phyloP scores from a whole-genome alignment of 2,329 filamentous ascomycete genomes.

The Xylaria hypoxylon region DNA sequence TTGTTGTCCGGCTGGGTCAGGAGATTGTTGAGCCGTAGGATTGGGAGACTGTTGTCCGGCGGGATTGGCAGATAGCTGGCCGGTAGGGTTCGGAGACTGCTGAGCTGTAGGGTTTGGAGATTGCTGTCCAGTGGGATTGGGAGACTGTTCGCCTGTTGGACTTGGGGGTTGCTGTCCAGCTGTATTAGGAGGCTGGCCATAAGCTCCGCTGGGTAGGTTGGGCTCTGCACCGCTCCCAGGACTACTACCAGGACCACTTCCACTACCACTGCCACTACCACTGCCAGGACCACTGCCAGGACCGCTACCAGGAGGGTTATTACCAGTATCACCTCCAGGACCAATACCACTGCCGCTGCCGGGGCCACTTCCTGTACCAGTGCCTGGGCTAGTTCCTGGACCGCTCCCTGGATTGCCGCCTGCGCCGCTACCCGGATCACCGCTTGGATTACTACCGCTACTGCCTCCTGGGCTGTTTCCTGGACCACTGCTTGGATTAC shows the following conservation, averaged over 20 bases:
- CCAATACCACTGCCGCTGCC: conserved; percentile 10
- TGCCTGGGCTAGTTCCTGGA: conserved; percentile 8
- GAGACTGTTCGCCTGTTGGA: conserved; percentile 21
- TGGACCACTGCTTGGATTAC: conserved; percentile 7
- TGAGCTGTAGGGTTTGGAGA: conserved; percentile 23
- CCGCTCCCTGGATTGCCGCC: conserved; percentile 16
- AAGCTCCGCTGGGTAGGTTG: conserved; percentile 36
- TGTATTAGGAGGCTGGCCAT: conserved; percentile 36
- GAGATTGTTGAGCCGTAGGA: conserved; percentile 6
- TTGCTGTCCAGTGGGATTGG: conserved; percentile 22
- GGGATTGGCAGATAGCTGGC: conserved; percentile 19
- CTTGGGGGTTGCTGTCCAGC: conserved; percentile 31
- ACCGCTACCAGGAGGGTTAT: neutral
- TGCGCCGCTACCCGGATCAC: neutral
- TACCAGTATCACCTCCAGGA: conserved; percentile 11
- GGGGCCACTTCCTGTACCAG: conserved; percentile 18
- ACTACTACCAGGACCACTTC: conserved; percentile 3
- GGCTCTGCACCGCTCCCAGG: conserved; percentile 21
- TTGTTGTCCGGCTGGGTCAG: conserved; percentile 18
- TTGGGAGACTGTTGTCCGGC: conserved; percentile 18
- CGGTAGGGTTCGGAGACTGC: conserved; percentile 21
- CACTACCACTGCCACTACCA: conserved; percentile 12
- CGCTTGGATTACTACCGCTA: conserved; percentile 9
- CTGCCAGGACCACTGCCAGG: conserved; percentile 17
- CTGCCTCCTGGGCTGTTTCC: conserved; percentile 12